Evolutionary conservation across 2,329 filamentous ascomycete genomes (phyloP).

Genomic region (Botrytis cinerea): DNA sequence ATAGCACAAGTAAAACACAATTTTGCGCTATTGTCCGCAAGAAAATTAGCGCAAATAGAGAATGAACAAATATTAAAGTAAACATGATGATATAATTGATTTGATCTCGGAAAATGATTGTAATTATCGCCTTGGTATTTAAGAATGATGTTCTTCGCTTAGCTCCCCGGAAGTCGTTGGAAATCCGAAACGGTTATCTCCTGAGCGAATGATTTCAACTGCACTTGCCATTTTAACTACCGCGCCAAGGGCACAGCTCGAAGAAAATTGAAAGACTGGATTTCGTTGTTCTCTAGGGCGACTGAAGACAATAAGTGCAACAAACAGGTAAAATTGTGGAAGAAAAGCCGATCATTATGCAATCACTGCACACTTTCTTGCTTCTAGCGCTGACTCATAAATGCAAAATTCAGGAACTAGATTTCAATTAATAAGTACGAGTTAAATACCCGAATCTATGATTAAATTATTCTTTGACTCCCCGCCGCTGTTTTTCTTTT

Average conservation of each 20-base stretch:
- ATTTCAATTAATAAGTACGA: background rate
- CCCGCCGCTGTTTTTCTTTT: conserved; percentile 53
- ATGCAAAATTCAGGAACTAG: background rate
- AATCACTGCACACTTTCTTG: background rate
- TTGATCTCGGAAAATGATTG: background rate
- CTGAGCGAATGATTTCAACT: background rate
- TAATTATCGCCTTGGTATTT: background rate
- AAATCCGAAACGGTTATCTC: background rate
- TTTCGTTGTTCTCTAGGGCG: background rate
- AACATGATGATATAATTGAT: background rate
- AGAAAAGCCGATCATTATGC: background rate
- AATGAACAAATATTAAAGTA: background rate
- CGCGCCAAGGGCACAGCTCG: background rate
- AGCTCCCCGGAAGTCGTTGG: background rate
- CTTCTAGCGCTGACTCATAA: background rate
- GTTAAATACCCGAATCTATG: background rate
- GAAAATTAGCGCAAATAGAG: background rate
- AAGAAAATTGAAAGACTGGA: background rate
- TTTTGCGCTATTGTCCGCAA: background rate
- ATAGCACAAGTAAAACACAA: background rate
- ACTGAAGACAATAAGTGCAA: background rate
- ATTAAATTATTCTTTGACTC: conserved; percentile 16
- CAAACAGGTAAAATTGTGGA: background rate
- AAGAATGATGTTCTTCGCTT: background rate
- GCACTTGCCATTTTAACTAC: background rate